Evolutionary conservation across 805 yeast genomes (phyloP).

Genomic region (Lachancea waltii): DNA sequence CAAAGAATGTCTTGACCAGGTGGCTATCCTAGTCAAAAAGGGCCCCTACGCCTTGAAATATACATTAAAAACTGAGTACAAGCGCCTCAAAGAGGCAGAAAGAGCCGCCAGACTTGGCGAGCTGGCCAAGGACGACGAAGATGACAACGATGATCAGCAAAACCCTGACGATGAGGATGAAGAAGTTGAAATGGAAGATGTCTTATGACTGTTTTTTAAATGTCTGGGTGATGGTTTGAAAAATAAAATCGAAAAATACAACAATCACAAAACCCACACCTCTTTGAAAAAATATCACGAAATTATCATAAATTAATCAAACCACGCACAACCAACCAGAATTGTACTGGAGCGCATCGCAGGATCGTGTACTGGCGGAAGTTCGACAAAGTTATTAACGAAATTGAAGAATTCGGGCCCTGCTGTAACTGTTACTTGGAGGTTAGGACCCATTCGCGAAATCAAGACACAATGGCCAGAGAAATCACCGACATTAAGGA

Average conservation of each 20-base stretch:
- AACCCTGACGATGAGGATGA: conserved; percentile 50
- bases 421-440: background rate
- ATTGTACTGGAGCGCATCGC: too few relatives aligned
- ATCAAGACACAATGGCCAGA: conserved; percentile 31
- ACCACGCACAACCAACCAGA: too few relatives aligned
- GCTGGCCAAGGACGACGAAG: conserved; percentile 34
- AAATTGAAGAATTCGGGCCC: too few relatives aligned
- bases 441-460: conserved; percentile 2
- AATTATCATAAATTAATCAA: too few relatives aligned
- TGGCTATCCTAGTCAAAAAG: conserved; percentile 83
- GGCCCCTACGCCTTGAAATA: conserved; percentile 95
- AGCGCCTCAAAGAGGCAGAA: conserved; percentile 68
- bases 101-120: conserved; percentile 60
- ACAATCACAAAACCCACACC: too few relatives aligned
- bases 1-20: conserved; percentile 83
- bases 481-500: conserved; percentile 96
- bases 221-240: too few relatives aligned
- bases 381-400: background rate
- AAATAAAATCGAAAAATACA: too few relatives aligned
- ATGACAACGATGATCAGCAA: conserved; percentile 42
- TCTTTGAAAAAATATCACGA: too few relatives aligned
- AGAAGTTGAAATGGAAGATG: conserved; percentile 72
- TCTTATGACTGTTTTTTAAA: conserved; percentile 34
- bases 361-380: background rate
- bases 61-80: conserved; percentile 84